Evolutionary conservation across 2,329 filamentous ascomycete genomes (phyloP).

Genomic region (Alternaria incomplexa): DNA sequence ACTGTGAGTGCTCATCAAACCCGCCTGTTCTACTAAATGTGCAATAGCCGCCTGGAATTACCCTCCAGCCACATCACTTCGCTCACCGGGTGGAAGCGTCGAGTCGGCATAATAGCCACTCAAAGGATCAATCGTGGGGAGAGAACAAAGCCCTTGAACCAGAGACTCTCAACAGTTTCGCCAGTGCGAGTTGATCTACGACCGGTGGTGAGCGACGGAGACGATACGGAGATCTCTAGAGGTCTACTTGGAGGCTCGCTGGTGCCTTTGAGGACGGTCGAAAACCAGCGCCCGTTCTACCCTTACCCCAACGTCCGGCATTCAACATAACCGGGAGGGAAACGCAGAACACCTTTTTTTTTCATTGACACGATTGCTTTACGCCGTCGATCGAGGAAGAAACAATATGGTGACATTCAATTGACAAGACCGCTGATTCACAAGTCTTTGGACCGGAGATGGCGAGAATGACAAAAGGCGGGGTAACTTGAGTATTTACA

Average conservation of each 20-base stretch:
- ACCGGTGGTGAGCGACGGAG: background rate
- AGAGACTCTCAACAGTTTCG: background rate
- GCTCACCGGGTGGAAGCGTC: background rate
- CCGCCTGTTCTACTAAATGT: background rate
- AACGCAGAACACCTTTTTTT: background rate
- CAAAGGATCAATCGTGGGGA: background rate
- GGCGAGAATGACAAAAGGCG: background rate
- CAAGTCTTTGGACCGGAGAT: background rate
- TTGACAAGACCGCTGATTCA: background rate
- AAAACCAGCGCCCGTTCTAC: background rate
- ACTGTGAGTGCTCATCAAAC: background rate
- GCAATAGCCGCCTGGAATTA: background rate
- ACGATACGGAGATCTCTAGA: background rate
- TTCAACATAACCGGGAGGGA: background rate
- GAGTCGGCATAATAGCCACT: background rate
- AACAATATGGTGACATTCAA: background rate
- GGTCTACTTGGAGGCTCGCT: background rate
- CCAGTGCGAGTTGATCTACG: background rate
- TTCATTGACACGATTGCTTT: background rate
- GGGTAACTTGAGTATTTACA: background rate
- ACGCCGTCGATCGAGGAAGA: background rate
- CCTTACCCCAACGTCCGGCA: background rate
- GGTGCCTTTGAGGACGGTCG: background rate
- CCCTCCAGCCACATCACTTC: background rate
- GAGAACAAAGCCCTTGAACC: no score